phyloP scores from a whole-genome alignment of 2,329 filamentous ascomycete species.

The Neopestalotiopsis sp. region DNA sequence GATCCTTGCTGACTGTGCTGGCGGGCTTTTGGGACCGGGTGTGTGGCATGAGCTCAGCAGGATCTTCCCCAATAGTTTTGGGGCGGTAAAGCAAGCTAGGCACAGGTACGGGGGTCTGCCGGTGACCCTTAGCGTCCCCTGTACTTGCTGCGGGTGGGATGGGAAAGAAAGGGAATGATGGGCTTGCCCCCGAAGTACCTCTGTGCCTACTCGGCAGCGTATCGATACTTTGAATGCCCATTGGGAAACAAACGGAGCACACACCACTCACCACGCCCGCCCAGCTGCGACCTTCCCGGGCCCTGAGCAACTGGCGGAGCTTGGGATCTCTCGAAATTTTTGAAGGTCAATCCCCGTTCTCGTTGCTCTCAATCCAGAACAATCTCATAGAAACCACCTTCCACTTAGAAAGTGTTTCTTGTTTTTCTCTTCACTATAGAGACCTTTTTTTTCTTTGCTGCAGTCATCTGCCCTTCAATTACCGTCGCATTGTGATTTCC shows the following conservation, averaged over 20 bases:
- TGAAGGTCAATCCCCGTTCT: constrained; percentile 19
- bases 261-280: constrained; percentile 1
- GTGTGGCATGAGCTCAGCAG: constrained; percentile 17
- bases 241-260: constrained; percentile 1
- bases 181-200: neutral
- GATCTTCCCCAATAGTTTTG: constrained; percentile 38
- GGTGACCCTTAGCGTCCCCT: constrained; percentile 27
- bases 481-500: constrained; percentile 12
- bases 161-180: too few species aligned
- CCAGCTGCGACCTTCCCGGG: constrained; percentile 7
- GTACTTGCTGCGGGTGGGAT: constrained; percentile 14
- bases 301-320: constrained; percentile 18
- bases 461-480: constrained; percentile 10
- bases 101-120: constrained; percentile 18
- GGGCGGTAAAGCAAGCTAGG: constrained; percentile 22
- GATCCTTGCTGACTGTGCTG: constrained; percentile 10
- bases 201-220: neutral
- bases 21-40: constrained; percentile 7
- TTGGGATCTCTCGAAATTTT: constrained; percentile 17
- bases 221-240: neutral
- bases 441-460: neutral
- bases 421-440: neutral
- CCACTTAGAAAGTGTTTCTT: constrained; percentile 15
- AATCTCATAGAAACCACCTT: constrained; percentile 18
- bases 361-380: constrained; percentile 10